Conservation (phyloP, 2,329 filamentous ascomycete genomes). For the Penicillium sp. region DNA sequence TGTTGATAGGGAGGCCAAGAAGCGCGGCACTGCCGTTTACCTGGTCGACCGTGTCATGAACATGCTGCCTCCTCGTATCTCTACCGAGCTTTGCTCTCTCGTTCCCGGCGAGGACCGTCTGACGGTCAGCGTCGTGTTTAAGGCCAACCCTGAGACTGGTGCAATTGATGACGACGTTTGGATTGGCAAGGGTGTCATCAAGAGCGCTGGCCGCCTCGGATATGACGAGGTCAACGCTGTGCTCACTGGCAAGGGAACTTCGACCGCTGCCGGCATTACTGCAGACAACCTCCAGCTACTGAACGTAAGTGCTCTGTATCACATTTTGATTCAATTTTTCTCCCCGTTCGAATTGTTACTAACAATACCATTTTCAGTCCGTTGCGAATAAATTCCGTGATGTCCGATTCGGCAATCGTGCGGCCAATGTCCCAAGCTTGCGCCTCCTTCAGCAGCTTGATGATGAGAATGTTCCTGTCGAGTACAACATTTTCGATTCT, state of each 20-base stretch:
- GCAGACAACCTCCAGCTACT: conserved; percentile 79
- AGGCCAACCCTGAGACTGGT: conserved; percentile 79
- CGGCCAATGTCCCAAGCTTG: conserved; percentile 77
- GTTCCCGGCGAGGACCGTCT: conserved; percentile 85
- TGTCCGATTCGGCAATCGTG: conserved; percentile 76
- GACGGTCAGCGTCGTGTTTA: conserved; percentile 90
- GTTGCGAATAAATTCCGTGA: conserved; percentile 91
- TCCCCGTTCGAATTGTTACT: background rate
- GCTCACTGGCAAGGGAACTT: conserved; percentile 63
- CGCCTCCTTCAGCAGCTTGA: conserved; percentile 91
- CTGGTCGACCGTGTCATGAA: conserved; percentile 86
- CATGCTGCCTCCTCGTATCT: conserved; percentile 83
- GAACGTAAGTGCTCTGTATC: conserved; percentile 55
- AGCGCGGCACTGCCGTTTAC: conserved; percentile 94
- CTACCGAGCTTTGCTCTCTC: conserved; percentile 84
- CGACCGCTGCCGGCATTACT: conserved; percentile 66
- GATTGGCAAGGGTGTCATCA: conserved; percentile 92
- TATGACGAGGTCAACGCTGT: conserved; percentile 85
- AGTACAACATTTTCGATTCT: conserved; percentile 94
- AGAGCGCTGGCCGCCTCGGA: conserved; percentile 82
- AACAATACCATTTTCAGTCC: conserved; percentile 48
- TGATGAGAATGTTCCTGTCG: conserved; percentile 96
- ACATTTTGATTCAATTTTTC: no score
- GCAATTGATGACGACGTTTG: conserved; percentile 85
- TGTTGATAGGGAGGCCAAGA: conserved; percentile 96